phyloP scores from a whole-genome alignment of 441 rosid species.

The Capsella rubella region DNA sequence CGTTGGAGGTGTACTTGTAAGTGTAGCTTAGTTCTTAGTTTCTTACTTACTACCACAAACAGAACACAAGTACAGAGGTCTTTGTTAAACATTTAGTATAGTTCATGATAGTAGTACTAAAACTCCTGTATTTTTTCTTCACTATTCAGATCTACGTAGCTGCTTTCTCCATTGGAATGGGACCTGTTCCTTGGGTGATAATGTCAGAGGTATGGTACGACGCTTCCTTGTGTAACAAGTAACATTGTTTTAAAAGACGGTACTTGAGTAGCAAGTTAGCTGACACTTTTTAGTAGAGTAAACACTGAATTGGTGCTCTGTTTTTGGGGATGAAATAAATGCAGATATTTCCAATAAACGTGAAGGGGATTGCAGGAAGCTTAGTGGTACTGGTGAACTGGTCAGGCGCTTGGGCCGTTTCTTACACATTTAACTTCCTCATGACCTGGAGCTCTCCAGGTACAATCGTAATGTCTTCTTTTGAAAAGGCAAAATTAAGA shows the following conservation, averaged over 20 bases:
- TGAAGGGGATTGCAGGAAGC: slow-evolving; percentile 91
- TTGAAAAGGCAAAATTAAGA: no score
- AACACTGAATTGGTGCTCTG: not conserved
- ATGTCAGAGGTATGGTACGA: slow-evolving; percentile 87
- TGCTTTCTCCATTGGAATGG: slow-evolving; percentile 84
- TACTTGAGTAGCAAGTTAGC: not conserved
- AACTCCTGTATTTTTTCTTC: not conserved
- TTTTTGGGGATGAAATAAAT: slow-evolving; percentile 26
- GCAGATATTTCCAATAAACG: slow-evolving; percentile 89
- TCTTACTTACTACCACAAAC: slow-evolving; percentile 5
- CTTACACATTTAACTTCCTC: slow-evolving; percentile 88
- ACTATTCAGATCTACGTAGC: slow-evolving; percentile 63
- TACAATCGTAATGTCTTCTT: slow-evolving; percentile 41
- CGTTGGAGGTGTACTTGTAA: slow-evolving; percentile 80
- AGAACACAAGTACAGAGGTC: slow-evolving; percentile 11
- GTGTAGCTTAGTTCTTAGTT: slow-evolving; percentile 7
- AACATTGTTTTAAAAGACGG: not conserved
- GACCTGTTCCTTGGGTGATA: slow-evolving; percentile 97
- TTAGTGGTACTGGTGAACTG: slow-evolving; percentile 88
- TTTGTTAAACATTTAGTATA: not conserved
- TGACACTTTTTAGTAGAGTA: not conserved
- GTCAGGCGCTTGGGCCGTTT: slow-evolving; percentile 91
- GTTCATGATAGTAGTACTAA: not conserved
- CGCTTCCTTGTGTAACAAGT: slow-evolving; percentile 11
- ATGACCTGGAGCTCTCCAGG: slow-evolving; percentile 84